Evolutionary conservation across 1,284 basidiomycete species (phyloP), one percentile per base, ranked within the genome.

Genomic region (Ceratobasidium sp.): DNA sequence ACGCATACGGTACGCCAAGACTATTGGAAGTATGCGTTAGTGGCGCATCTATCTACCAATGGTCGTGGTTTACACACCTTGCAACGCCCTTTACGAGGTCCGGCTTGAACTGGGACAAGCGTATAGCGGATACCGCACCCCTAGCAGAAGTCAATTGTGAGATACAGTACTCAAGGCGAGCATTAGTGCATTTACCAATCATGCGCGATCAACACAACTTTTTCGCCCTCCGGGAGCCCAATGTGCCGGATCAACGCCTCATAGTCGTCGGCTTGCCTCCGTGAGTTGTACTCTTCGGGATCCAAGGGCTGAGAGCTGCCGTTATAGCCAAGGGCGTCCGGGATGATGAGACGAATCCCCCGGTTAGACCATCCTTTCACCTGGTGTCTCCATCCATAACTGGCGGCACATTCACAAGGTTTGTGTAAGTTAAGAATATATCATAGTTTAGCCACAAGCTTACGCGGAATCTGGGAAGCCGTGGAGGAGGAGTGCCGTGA

Each of bases 341-440:
- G 73, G 10, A 75, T 56, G 35, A 75, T 75, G 42, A 75, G 61
- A 3, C 73, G 60, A 13, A 75, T 75, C 13, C 73, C 73, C n/a
- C 73, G 73, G n/a, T 26, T 35, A 11, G 73, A 75, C 73, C 73
- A 75, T 53, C 73, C 73, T n/a, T 75, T 65, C 23, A 75, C 61
- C 31, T 75, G 73, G 35, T 56, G 73, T 10, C 73, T 33, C 73
- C 73, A 75, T 42, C 61, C 61, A 33, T 75, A 75, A 13, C 73
- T 75, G 33, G 20, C 23, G 28, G 61, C 1, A 45, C 17, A 17
- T 45, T 53, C n/a, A 26, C 20, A 10, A 23, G 8, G 60, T 10
- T 39, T 23, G 60, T 58, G 35, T 37, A 5, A n/a, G 6, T 61
- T 11, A 39, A 8, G 20, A 20, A n/a, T 35, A 11, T 58, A 13